A percentile compares a stretch with the other conserved stretches of the same genome.
Evolutionary conservation across 139 green algal species (phyloP).

Genomic region (Coelastrella sp.): DNA sequence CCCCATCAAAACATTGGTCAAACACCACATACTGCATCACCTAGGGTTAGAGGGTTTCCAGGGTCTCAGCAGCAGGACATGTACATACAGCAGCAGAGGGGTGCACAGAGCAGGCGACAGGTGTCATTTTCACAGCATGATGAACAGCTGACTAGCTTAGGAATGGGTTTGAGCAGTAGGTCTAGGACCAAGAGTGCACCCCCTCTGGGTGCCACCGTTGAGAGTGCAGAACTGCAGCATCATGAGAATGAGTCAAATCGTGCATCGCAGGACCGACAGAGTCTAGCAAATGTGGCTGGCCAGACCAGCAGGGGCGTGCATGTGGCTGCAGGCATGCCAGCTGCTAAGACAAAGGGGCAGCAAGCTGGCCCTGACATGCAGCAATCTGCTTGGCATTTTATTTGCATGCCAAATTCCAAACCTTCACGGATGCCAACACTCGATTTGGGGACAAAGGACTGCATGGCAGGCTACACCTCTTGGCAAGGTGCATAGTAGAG

Average conservation of each 20-base stretch:
- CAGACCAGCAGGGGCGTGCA: not conserved
- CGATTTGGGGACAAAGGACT: no score
- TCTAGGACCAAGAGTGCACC: not conserved
- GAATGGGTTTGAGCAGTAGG: not conserved
- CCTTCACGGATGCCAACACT: no score
- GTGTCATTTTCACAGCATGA: not conserved
- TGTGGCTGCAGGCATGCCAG: no score
- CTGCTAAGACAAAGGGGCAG: no score
- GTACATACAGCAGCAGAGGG: not conserved
- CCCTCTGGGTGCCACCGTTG: not conserved
- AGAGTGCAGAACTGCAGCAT: not conserved
- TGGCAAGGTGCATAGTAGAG: no score
- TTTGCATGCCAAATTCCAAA: no score
- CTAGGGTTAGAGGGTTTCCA: not conserved
- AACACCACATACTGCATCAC: not conserved
- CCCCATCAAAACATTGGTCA: not conserved
- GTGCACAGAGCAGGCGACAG: not conserved
- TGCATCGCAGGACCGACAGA: not conserved
- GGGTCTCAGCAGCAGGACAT: not conserved
- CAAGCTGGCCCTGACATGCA: no score
- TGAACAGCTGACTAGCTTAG: not conserved
- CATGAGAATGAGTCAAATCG: not conserved
- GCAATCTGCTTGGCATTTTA: no score
- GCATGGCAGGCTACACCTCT: no score
- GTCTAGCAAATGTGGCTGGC: not conserved